Evolutionary conservation across 2,329 filamentous ascomycete species (phyloP), one percentile per base, ranked within the genome.

Genomic region (Fusarium sp.): DNA sequence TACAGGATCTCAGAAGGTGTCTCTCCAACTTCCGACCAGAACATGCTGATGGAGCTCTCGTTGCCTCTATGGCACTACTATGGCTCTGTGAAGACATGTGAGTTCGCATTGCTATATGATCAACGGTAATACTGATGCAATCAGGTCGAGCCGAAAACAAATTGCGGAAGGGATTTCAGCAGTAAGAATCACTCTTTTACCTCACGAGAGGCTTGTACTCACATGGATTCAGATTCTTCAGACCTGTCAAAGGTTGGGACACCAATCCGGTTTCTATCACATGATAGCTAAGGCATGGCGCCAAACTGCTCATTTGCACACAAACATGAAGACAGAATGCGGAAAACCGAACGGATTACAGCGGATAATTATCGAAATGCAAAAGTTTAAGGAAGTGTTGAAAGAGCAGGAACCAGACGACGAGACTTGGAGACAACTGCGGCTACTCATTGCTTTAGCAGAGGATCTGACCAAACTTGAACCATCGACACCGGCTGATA

Each of bases 21-120:
- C 27, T 69, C 5, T 48, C 54, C 20, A 46, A 65, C 17, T 69
- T 69, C 13, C 55, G 55, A 2, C 40, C 42, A 5, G 66, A 61
- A 13, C 48, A 70, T 13, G 67, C 67, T 23, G 67, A 69, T 1
- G 66, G 60, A 13, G 66, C 61, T 4, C 67, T 69, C 5, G 66
- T 69, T 18, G 67, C 66, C 30, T 69, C 67, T 0, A 56, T 69
- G 60, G 61, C 60, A 26, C 20, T 69, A 1, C 6, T 69, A 17
- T 69, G 67, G 67, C 45, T 69, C 7, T 70, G 49, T 18, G 67
- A 69, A 64, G 67, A 69, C 8, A 70, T 66, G 67, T 70, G 33
- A 11, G 55, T 60, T 2, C 3, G 14, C 8, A 3, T 17, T 4
- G 14, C 12, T 20, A 17, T 17, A 15, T 7, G 11, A 23, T 27